Conservation (phyloP, 2,329 filamentous ascomycete genomes). For the Fusarium sarcochroum region DNA sequence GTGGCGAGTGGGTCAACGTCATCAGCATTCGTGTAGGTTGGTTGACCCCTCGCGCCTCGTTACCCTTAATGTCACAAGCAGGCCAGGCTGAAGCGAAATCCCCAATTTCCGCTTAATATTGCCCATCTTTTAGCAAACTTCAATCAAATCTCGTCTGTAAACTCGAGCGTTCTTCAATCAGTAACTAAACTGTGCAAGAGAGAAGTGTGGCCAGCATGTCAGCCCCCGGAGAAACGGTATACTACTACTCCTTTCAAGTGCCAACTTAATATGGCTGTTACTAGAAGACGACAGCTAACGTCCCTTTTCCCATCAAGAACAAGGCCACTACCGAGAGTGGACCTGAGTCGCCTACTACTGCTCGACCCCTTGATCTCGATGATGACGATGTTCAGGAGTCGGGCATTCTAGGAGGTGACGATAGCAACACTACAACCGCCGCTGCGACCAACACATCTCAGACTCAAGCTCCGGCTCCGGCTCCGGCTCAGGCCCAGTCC, state of each 20-base stretch:
- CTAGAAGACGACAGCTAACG: conserved; percentile 41
- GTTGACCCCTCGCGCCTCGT: conserved; percentile 52
- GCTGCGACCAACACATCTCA: conserved; percentile 47
- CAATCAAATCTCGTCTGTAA: conserved; percentile 19
- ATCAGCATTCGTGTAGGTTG: conserved; percentile 53
- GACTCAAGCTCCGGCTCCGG: conserved; percentile 22
- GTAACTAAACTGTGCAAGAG: conserved; percentile 7
- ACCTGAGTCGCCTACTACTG: conserved; percentile 77
- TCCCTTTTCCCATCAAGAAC: conserved; percentile 52
- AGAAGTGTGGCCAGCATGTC: conserved; percentile 55
- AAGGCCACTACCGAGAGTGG: conserved; percentile 60
- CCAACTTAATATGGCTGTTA: conserved; percentile 24
- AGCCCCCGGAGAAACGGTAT: conserved; percentile 60
- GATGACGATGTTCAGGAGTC: conserved; percentile 78
- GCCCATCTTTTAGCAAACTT: conserved; percentile 18
- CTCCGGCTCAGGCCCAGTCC: not conserved
- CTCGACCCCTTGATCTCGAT: conserved; percentile 75
- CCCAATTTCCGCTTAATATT: conserved; percentile 44
- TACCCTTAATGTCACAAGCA: conserved; percentile 48
- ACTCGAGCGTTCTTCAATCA: conserved; percentile 7
- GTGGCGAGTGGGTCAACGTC: conserved; percentile 58
- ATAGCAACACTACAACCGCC: conserved; percentile 50
- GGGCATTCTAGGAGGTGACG: conserved; percentile 62
- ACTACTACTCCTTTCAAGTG: conserved; percentile 45
- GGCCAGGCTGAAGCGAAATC: conserved; percentile 49